Evolutionary conservation across 2,329 filamentous ascomycete genomes (phyloP).

Genomic region (Cordyceps cateniannulata): DNA sequence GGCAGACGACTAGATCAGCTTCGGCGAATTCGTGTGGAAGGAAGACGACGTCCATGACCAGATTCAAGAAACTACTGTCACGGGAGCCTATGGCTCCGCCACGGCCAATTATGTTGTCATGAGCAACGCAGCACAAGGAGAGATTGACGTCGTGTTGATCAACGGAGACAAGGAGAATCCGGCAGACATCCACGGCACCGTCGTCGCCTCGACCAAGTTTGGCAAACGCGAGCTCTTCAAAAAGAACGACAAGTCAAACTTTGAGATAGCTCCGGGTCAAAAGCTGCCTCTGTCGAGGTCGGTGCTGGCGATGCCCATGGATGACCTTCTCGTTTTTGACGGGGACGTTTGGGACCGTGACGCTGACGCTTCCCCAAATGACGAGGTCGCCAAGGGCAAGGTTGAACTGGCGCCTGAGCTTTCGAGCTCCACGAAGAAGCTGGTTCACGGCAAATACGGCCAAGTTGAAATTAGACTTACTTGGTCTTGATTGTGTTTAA

Average conservation of each 20-base stretch:
- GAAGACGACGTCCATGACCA: not conserved
- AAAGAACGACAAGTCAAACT: not conserved
- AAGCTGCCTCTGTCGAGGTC: not conserved
- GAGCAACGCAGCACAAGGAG: not conserved
- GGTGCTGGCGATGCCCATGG: not conserved
- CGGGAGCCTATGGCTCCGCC: constrained; percentile 6
- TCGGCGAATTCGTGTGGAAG: not conserved
- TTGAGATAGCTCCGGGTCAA: not conserved
- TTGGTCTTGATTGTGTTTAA: not conserved
- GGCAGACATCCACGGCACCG: constrained; percentile 6
- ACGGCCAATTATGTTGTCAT: constrained; percentile 10
- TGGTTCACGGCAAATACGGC: not conserved
- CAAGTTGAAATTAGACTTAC: not conserved
- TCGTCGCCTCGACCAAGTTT: not conserved
- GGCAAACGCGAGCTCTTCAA: constrained; percentile 1
- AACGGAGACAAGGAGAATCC: constrained; percentile 12
- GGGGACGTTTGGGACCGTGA: not conserved
- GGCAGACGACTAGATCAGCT: not conserved
- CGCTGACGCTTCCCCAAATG: not conserved
- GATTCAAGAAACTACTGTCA: not conserved
- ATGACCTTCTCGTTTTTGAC: not conserved
- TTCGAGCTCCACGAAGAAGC: not conserved
- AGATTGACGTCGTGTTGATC: constrained; percentile 4
- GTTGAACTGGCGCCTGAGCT: not conserved
- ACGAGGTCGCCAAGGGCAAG: not conserved